Base-by-base conservation (phyloP, 108 stramenopile genomes). In the Nannochloropsis salina region DNA sequence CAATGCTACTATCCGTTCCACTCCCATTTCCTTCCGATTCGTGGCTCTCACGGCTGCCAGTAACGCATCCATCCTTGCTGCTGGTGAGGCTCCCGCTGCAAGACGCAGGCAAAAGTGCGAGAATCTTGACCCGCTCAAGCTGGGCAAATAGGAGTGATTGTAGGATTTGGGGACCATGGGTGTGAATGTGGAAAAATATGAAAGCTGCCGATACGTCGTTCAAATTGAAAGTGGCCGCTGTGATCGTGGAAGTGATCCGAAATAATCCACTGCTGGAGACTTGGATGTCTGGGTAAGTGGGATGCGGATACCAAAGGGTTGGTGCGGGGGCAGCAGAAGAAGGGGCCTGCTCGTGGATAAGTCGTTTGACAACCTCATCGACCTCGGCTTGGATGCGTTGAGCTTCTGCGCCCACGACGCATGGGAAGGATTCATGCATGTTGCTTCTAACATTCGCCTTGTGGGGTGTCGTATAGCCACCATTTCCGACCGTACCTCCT, bases 341-440 rank as follows among this genome's bases (percentile, higher is more conserved):
- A n/a, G 61, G 61, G 6, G 20, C 15, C 61, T 74, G 61, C 61
- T 74, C 61, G 61, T 74, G 20, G 61, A 74, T 6, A 15, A 74
- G n/a, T 74, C 61, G 61, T 74, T 74, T 74, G 61, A 74, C 61
- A 15, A n/a, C 61, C 8, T 74, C 61, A 8, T 74, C 61, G 20
- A 74, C 61, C n/a, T 74, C 20, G 3, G 4, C 20, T n/a, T 74
- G 61, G 61, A 74, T 74, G 61, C 61, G 61, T 74, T 74, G 61
- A n/a, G 61, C 61, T 15, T 74, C 61, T 6, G 61, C n/a, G 61
- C 61, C 61, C n/a, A 74, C n/a, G 8, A 74, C n/a, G 61, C 61
- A 74, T n/a, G 61, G 61, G 61, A 74, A 74, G 15, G 61, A 74
- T n/a, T 74, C 61, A n/a, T 74, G 61, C 20, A 74, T 15, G n/a